Percentiles rank a stretch among this genome's conserved stretches.
phyloP scores from a whole-genome alignment of 2,329 filamentous ascomycete genomes.

The Calonectria hawksworthii region DNA sequence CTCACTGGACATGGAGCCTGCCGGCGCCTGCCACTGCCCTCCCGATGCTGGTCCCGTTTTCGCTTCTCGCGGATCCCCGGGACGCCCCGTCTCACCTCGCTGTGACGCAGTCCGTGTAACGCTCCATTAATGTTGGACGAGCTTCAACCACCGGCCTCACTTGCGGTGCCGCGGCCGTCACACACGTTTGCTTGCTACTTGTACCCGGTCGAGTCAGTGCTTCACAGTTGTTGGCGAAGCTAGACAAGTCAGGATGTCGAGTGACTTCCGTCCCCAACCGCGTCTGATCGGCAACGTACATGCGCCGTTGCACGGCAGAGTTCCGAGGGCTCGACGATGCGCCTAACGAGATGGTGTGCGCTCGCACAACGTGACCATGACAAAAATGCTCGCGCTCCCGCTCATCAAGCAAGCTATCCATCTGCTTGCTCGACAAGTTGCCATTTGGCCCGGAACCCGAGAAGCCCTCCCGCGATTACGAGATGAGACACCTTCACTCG shows the following conservation, averaged over 20 bases:
- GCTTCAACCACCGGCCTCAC: not conserved
- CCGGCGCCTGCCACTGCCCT: not conserved
- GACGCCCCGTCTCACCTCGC: slow-evolving; percentile 7
- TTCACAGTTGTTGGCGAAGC: not conserved
- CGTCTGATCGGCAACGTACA: slow-evolving; percentile 18
- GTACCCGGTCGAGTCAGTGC: not conserved
- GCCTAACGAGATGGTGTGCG: not conserved
- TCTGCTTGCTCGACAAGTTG: not conserved
- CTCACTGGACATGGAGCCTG: not conserved
- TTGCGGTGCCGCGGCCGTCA: not conserved
- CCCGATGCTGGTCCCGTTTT: not conserved
- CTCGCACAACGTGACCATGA: slow-evolving; percentile 3
- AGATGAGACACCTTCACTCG: not conserved
- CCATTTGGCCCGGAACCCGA: not conserved
- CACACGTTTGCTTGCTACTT: not conserved
- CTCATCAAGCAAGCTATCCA: not conserved
- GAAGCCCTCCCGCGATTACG: slow-evolving; percentile 1
- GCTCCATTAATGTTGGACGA: slow-evolving; percentile 15
- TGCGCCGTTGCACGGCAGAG: not conserved
- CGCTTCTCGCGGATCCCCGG: slow-evolving; percentile 9
- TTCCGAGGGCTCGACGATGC: slow-evolving; percentile 18
- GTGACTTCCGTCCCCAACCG: slow-evolving; percentile 14
- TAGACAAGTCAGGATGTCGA: not conserved
- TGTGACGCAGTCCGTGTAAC: slow-evolving; percentile 16
- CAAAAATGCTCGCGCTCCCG: not conserved